Percentiles rank a stretch among this genome's conserved stretches.
Conservation (phyloP, 2,329 filamentous ascomycete genomes). For the Colletotrichum orbiculare region DNA sequence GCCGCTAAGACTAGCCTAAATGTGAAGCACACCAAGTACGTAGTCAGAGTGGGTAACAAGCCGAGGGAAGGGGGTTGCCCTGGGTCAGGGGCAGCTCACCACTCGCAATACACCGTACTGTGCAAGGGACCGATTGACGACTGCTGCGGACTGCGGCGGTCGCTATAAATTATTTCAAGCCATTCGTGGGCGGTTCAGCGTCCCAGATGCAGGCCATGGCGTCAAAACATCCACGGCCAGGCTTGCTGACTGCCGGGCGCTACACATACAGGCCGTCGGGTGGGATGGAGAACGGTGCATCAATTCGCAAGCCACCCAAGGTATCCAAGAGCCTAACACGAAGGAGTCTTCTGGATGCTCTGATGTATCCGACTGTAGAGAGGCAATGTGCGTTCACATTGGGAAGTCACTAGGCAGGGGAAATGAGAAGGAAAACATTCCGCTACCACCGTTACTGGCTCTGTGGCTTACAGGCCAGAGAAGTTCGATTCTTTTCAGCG, state of each 20-base stretch:
- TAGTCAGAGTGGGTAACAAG: neutral
- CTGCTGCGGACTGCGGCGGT: neutral
- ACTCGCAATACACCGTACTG: no score
- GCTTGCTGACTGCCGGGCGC: conserved; percentile 13
- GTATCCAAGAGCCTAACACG: neutral
- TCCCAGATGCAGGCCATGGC: conserved; percentile 1
- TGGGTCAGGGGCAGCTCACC: neutral
- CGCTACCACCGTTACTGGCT: no score
- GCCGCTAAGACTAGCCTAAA: conserved; percentile 20
- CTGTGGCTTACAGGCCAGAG: no score
- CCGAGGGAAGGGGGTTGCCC: neutral
- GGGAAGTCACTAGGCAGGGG: neutral
- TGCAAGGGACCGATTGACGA: no score
- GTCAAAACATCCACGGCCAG: conserved; percentile 11
- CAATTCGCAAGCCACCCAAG: no score
- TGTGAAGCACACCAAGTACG: neutral
- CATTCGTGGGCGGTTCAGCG: conserved; percentile 2
- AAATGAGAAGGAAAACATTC: neutral
- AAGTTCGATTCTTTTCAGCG: no score
- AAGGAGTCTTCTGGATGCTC: neutral
- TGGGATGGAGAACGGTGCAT: neutral
- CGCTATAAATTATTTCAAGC: conserved; percentile 19
- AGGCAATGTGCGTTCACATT: neutral
- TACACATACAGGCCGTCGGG: conserved; percentile 2
- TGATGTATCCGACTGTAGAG: neutral